phyloP scores from a whole-genome alignment of 2,329 filamentous ascomycete species.

The Didymellaceae sp. region DNA sequence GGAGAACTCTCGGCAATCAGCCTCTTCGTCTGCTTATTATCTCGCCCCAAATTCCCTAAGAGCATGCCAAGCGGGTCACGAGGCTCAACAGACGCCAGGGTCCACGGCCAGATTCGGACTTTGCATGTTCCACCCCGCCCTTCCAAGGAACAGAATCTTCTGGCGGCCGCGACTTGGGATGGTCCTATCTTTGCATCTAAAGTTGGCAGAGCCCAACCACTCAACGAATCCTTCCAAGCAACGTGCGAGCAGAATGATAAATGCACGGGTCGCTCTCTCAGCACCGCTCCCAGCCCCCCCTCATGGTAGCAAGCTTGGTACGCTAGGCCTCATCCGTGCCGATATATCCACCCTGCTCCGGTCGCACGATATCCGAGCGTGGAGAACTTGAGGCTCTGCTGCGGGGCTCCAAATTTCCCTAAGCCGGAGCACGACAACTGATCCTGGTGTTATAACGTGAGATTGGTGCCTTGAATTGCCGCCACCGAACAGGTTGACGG shows the following conservation, averaged over 20 bases:
- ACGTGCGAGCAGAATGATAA: slow-evolving; percentile 9
- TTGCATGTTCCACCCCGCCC: neutral
- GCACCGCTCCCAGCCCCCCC: slow-evolving; percentile 4
- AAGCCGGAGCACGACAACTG: neutral
- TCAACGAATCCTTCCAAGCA: neutral
- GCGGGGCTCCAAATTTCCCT: slow-evolving; percentile 14
- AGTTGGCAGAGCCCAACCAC: neutral
- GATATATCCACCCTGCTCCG: slow-evolving; percentile 8
- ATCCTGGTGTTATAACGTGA: neutral
- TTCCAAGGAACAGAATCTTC: slow-evolving; percentile 12
- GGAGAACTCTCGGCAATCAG: slow-evolving; percentile 23
- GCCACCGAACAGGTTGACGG: neutral
- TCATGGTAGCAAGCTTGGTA: neutral
- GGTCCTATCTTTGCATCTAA: neutral
- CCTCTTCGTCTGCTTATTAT: slow-evolving; percentile 31
- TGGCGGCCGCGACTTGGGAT: slow-evolving; percentile 11
- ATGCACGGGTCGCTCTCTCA: slow-evolving; percentile 1
- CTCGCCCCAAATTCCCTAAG: slow-evolving; percentile 16
- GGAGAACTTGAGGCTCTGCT: slow-evolving; percentile 18
- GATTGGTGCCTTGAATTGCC: neutral
- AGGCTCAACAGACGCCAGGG: slow-evolving; percentile 26
- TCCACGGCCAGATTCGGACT: slow-evolving; percentile 3
- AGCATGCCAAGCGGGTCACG: slow-evolving; percentile 32
- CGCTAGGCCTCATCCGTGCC: slow-evolving; percentile 3
- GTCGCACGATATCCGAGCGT: slow-evolving; percentile 1